Conservation (phyloP, 768 basidiomycete species). For the Heimioporus sp. region DNA sequence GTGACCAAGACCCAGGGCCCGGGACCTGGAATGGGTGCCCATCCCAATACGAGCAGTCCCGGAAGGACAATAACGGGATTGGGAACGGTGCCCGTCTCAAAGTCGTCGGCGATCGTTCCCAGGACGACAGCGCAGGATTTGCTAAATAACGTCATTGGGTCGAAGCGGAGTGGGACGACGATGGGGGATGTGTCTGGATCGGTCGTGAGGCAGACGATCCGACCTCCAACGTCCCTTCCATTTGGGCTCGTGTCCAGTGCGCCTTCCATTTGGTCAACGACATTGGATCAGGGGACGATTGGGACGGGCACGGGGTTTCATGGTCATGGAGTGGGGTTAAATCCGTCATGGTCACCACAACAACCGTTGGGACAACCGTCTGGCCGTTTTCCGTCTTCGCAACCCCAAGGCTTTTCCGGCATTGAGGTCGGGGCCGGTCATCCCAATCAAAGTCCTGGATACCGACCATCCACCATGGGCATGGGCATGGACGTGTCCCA, state of each 20-base stretch:
- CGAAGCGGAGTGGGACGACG: constrained; percentile 8
- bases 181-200: constrained; percentile 16
- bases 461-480: constrained; percentile 9
- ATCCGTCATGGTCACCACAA: constrained; percentile 22
- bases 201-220: not conserved
- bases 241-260: constrained; percentile 51
- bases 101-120: constrained; percentile 19
- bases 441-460: too few species aligned
- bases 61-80: constrained; percentile 23
- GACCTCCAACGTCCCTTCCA: constrained; percentile 33
- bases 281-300: constrained; percentile 43
- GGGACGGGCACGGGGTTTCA: too few species aligned
- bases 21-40: too few species aligned
- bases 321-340: constrained; percentile 2
- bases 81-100: not conserved
- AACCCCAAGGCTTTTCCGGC: constrained; percentile 1
- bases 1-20: not conserved
- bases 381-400: constrained; percentile 12
- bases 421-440: too few species aligned
- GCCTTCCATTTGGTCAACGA: constrained; percentile 70
- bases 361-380: constrained; percentile 10
- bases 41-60: constrained; percentile 10
- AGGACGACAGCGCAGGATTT: constrained; percentile 67
- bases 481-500: not conserved
- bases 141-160: constrained; percentile 42